Evolutionary conservation across 2,329 filamentous ascomycete genomes (phyloP), one percentile per base, ranked within the genome.

Genomic region (Cladosporium sp.): DNA sequence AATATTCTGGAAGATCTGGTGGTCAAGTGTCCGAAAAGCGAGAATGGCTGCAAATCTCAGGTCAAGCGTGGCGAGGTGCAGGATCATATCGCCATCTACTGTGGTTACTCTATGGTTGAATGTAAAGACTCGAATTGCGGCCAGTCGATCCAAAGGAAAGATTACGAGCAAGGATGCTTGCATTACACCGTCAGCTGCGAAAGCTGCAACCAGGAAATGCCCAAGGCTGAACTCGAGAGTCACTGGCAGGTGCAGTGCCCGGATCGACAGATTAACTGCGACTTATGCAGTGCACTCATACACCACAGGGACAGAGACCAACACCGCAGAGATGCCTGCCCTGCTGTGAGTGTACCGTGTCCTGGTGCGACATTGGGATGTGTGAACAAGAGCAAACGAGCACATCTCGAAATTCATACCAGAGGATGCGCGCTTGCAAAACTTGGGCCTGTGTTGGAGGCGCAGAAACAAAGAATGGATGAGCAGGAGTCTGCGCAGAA

Each of bases 1-100:
- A 86, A 85, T 66, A 88, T 89, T 80, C 82, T 87, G 66, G 84
- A 88, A 69, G 87, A 88, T 67, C 80, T 89, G 46, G 74, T 82
- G 21, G 86, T 88, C 64, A 83, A 81, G 66, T 89, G 87, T 72
- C 86, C 86, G 0, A 85, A 84, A 66, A 67, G 65, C n/a, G 75
- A 75, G 25, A 79, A 82, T 13, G 87, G 86, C 6, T 89, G 87
- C 75, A 72, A 75, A 48, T 81, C 83, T 69, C 75, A 83, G 30
- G 74, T 86, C 57, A 82, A 86, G 62, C 80, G 87, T 57, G 84
- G 83, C 49, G 83, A 86, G 70, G 79, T 88, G 58, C 81, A 85
- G 73, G 81, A 84, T 66, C 87, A 89, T 72, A 82, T 88, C 59
- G 82, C 85, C 72, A 84, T 85, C 68, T 87, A 89, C 71, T 89